Conservation (phyloP, 768 basidiomycete species). For the Tricholoma flavovirens region DNA sequence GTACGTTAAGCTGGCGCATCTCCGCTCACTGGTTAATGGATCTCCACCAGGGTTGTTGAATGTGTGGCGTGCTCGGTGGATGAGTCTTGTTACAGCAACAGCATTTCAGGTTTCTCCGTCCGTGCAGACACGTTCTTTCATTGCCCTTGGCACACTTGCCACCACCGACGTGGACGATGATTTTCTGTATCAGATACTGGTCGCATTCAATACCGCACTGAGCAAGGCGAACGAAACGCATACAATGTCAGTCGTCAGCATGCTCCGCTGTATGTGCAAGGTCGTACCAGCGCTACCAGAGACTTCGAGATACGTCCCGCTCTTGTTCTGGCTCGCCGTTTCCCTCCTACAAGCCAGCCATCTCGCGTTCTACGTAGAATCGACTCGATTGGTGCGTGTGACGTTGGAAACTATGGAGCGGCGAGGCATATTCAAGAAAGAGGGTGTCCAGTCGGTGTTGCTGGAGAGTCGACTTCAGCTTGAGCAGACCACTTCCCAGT, state of each 20-base stretch:
- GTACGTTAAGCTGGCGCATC: constrained; percentile 34
- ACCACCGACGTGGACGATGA: constrained; percentile 87
- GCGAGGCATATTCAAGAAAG: constrained; percentile 51
- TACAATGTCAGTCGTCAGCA: constrained; percentile 71
- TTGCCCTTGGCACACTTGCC: constrained; percentile 77
- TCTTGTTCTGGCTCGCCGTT: constrained; percentile 86
- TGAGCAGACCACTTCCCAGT: constrained; percentile 62
- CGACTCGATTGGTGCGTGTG: constrained; percentile 58
- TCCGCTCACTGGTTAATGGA: constrained; percentile 1
- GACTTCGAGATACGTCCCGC: constrained; percentile 65
- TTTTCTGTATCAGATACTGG: constrained; percentile 87
- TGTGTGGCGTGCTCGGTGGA: constrained; percentile 91
- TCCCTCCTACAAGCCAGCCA: constrained; percentile 77
- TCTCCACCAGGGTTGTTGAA: constrained; percentile 59
- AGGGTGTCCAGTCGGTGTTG: constrained; percentile 49
- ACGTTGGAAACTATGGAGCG: constrained; percentile 60
- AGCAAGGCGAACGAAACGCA: constrained; percentile 63
- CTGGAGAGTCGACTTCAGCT: constrained; percentile 58
- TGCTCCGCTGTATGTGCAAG: constrained; percentile 81
- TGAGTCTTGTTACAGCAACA: constrained; percentile 80
- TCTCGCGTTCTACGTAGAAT: constrained; percentile 62
- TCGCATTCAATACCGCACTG: constrained; percentile 75
- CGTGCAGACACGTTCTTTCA: constrained; percentile 84
- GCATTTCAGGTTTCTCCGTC: constrained; percentile 88
- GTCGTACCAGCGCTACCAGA: constrained; percentile 65